Conservation (phyloP, 108 stramenopile genomes). For the Parietichytrium sp. region DNA sequence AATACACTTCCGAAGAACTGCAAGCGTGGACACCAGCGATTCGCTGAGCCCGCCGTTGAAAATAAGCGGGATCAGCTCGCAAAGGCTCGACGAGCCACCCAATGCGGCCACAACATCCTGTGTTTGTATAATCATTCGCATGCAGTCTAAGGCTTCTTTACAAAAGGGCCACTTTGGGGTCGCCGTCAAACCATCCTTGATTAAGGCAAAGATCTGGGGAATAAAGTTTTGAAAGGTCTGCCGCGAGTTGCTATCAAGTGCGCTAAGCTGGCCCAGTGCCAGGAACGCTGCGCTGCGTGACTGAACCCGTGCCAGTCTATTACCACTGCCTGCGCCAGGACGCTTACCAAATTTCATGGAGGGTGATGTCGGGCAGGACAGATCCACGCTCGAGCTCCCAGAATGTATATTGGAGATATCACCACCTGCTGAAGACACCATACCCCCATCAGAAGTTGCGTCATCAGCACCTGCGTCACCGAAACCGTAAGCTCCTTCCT, state of each 20-base stretch:
- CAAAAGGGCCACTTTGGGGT: conserved; percentile 3
- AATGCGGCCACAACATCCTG: conserved; percentile 75
- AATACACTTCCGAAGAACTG: conserved; percentile 71
- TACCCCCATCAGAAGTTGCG: no score
- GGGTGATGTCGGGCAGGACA: no score
- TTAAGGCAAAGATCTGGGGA: conserved; percentile 61
- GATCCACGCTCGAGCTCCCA: no score
- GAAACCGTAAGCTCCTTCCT: no score
- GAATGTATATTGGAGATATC: no score
- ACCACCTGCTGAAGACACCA: no score
- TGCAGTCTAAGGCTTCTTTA: conserved; percentile 73
- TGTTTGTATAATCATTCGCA: conserved; percentile 74
- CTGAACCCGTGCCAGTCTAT: background rate
- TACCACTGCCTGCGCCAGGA: no score
- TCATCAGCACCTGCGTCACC: no score
- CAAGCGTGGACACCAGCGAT: conserved; percentile 79
- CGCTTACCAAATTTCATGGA: no score
- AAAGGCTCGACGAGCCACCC: conserved; percentile 58
- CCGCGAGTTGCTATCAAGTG: background rate
- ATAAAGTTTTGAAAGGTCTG: conserved; percentile 52
- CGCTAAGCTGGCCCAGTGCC: conserved; percentile 2
- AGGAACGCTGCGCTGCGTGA: background rate
- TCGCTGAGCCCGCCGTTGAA: conserved; percentile 80
- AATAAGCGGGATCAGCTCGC: conserved; percentile 76
- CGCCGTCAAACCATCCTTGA: conserved; percentile 57